Evolutionary conservation across 805 yeast species (phyloP).

Genomic region (Kregervanrija pseudodelftensis): DNA sequence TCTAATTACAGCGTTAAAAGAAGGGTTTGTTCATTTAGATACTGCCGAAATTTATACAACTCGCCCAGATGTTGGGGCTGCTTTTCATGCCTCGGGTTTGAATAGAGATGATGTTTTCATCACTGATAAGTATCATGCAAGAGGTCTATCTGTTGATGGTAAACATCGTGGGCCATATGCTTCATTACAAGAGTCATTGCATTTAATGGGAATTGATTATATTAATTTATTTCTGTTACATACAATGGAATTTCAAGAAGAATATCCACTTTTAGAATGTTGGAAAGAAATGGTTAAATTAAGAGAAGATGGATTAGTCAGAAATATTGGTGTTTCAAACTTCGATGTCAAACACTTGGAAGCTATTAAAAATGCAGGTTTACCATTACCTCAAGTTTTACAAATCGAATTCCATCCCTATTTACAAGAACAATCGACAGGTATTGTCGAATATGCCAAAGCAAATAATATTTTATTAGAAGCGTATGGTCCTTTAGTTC

Average conservation of each 20-base stretch:
- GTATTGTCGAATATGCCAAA: constrained; percentile 32
- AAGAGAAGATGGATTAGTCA: constrained; percentile 46
- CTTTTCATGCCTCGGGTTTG: constrained; percentile 30
- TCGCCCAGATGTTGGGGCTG: constrained; percentile 52
- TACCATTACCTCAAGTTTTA: constrained; percentile 45
- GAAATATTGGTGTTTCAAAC: constrained; percentile 43
- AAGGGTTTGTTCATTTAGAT: constrained; percentile 54
- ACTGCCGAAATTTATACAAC: constrained; percentile 61
- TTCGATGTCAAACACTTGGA: constrained; percentile 41
- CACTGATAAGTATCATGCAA: constrained; percentile 48
- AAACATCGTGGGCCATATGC: constrained; percentile 36
- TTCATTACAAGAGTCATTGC: constrained; percentile 38
- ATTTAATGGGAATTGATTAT: constrained; percentile 42
- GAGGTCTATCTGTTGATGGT: constrained; percentile 24
- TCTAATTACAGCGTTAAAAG: constrained; percentile 37
- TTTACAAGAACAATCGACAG: constrained; percentile 54
- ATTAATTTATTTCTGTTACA: constrained; percentile 59
- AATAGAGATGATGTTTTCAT: constrained; percentile 44
- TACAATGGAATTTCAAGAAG: constrained; percentile 38
- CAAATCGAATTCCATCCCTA: constrained; percentile 64
- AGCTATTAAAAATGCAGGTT: constrained; percentile 30
- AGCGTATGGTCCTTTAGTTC: constrained; percentile 41
- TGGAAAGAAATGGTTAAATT: constrained; percentile 43
- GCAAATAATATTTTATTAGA: constrained; percentile 32
- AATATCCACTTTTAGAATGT: constrained; percentile 35